Evolutionary conservation across 345 rosid genomes (phyloP).

Genomic region (Punica granatum): DNA sequence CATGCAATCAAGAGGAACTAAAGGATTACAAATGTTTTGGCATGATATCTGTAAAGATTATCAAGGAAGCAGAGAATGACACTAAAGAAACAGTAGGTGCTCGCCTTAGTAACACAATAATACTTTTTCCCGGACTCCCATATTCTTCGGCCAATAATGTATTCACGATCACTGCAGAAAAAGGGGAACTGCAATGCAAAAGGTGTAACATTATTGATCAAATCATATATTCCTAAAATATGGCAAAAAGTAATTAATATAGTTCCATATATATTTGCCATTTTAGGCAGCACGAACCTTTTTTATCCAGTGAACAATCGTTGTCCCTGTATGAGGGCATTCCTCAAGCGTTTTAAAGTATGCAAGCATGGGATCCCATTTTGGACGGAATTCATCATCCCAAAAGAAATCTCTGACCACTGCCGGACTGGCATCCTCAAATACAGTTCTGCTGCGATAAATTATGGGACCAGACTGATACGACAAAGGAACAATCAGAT

Average conservation of each 20-base stretch:
- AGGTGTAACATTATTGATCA: neutral
- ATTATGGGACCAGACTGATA: conserved; percentile 61
- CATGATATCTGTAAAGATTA: neutral
- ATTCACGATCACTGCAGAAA: conserved; percentile 95
- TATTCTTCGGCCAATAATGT: conserved; percentile 78
- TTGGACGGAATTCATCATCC: conserved; percentile 94
- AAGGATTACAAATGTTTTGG: neutral
- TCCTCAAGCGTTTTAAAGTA: conserved; percentile 67
- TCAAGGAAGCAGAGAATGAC: neutral
- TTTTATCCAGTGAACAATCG: conserved; percentile 74
- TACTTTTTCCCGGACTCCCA: conserved; percentile 81
- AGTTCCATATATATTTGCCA: neutral
- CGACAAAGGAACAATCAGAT: conserved; percentile 24
- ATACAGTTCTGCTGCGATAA: conserved; percentile 77
- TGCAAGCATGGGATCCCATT: conserved; percentile 95
- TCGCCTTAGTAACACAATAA: conserved; percentile 88
- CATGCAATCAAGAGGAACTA: neutral
- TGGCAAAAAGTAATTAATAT: neutral
- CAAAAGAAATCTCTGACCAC: conserved; percentile 96
- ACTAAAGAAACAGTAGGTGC: neutral
- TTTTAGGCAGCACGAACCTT: conserved; percentile 37
- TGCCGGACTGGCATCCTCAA: conserved; percentile 86
- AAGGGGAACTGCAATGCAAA: conserved; percentile 75
- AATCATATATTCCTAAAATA: neutral
- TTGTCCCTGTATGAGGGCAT: conserved; percentile 59